Evolutionary conservation across 176 grass and related monocot genomes (phyloP).

Genomic region (Triticum aestivum): IWGSC_CS_RefSeq_v2.1 NC_057808.1:216900877-216901376

Average conservation of each 20-base stretch:
- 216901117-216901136: no score
- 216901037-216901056: background rate
- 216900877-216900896: background rate
- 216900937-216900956: background rate
- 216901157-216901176: no score
- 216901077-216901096: no score
- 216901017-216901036: background rate
- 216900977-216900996: background rate
- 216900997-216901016: background rate
- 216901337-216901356: no score
- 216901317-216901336: constrained; percentile 3
- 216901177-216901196: no score
- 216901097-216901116: no score
- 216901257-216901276: background rate
- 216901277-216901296: background rate
- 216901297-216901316: background rate
- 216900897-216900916: background rate
- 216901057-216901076: background rate
- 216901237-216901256: background rate
- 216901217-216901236: background rate
- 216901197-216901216: background rate
- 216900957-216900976: background rate
- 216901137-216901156: no score
- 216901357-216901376: no score
- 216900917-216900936: background rate